Evolutionary conservation across 2,329 filamentous ascomycete species (phyloP).

Genomic region (Periconia sp.): DNA sequence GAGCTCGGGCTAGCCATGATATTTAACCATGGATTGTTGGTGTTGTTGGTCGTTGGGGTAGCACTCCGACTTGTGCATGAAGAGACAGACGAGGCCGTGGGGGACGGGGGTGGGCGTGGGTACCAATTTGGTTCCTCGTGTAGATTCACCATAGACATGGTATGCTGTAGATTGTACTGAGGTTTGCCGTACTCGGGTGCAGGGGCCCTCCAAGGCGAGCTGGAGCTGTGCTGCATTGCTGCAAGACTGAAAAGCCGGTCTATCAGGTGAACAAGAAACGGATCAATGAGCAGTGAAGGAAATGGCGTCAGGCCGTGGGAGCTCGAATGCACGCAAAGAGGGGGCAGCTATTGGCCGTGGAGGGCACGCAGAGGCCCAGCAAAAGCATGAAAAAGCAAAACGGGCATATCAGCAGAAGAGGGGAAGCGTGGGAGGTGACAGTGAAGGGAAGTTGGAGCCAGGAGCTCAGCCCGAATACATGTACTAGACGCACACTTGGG

Average conservation of each 20-base stretch:
- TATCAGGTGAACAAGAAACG: constrained; percentile 27
- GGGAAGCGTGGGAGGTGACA: constrained; percentile 31
- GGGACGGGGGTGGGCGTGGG: constrained; percentile 41
- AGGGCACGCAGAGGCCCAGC: constrained; percentile 7
- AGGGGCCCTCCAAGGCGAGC: constrained; percentile 43
- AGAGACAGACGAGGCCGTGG: constrained; percentile 47
- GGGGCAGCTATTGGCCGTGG: constrained; percentile 25
- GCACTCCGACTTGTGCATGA: constrained; percentile 41
- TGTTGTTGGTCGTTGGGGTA: constrained; percentile 36
- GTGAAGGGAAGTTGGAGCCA: constrained; percentile 32
- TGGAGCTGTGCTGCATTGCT: constrained; percentile 44
- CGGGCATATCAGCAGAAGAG: constrained; percentile 31
- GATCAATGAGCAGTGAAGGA: constrained; percentile 27
- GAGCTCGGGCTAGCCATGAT: constrained; percentile 41
- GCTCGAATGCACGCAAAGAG: constrained; percentile 18
- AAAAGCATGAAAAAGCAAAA: constrained; percentile 30
- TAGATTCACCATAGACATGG: constrained; percentile 49
- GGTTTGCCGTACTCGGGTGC: constrained; percentile 39
- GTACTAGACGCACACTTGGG: constrained; percentile 34
- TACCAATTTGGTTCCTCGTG: constrained; percentile 47
- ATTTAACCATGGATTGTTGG: constrained; percentile 47
- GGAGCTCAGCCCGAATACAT: constrained; percentile 39
- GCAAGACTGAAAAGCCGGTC: constrained; percentile 18
- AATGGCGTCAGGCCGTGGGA: constrained; percentile 22
- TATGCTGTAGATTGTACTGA: constrained; percentile 44